phyloP scores from a whole-genome alignment of 139 green algal species.

The Asterochloris erici region DNA sequence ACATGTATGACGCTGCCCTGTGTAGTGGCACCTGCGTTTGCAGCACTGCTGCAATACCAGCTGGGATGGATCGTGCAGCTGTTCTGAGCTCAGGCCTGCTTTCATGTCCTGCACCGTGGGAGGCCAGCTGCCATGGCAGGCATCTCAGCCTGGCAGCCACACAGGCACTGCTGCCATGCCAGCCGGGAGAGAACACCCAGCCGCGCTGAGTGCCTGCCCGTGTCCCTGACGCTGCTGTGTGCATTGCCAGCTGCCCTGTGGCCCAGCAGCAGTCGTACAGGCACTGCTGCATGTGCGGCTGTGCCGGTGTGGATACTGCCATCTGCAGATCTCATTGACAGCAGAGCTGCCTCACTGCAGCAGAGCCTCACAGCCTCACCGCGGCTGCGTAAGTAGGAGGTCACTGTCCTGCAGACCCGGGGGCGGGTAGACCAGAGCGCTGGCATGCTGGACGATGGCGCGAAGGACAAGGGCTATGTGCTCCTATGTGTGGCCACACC shows the following conservation, averaged over 20 bases:
- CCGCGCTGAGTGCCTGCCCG: too few relatives aligned
- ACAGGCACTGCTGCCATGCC: not conserved
- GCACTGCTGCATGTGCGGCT: too few relatives aligned
- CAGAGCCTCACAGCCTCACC: not conserved
- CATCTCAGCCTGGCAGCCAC: not conserved
- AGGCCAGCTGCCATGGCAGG: too few relatives aligned
- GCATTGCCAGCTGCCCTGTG: too few relatives aligned
- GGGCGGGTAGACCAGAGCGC: conserved; percentile 76
- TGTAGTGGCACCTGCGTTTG: not conserved
- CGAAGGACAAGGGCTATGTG: conserved; percentile 76
- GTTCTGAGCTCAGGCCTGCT: too few relatives aligned
- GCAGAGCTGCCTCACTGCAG: too few relatives aligned
- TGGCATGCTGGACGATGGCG: conserved; percentile 79
- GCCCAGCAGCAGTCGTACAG: too few relatives aligned
- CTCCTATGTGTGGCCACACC: conserved; percentile 79
- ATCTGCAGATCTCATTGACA: not conserved
- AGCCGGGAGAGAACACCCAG: too few relatives aligned
- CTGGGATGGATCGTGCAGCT: not conserved
- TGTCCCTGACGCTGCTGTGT: too few relatives aligned
- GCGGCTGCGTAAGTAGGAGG: not conserved
- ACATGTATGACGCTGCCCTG: not conserved
- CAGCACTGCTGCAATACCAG: not conserved
- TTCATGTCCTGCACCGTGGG: too few relatives aligned
- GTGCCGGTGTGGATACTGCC: too few relatives aligned
- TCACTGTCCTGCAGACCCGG: conserved; percentile 26